Percentiles rank a stretch among this genome's conserved stretches.
These are phyloP conservation scores for Taiozyma sp. DNA, from an alignment of 1,139 yeast genomes.

Conservation along the genomic window DNA sequence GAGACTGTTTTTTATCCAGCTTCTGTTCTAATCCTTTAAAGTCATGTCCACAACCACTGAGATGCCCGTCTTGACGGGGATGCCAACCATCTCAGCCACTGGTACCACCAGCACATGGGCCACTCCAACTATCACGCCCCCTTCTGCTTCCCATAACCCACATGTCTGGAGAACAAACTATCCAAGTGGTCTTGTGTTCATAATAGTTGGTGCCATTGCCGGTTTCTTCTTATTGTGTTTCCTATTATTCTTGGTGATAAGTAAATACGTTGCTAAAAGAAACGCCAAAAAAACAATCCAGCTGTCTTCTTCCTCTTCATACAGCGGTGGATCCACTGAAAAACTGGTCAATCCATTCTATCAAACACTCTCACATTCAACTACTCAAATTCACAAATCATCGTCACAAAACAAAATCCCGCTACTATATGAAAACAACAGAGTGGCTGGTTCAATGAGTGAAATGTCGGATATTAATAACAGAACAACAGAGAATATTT, in stretches of 20 bases:
- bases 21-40: too few relatives aligned
- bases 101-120: slow-evolving; percentile 29
- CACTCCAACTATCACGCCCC: slow-evolving; percentile 60
- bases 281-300: slow-evolving; percentile 14
- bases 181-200: slow-evolving; percentile 75
- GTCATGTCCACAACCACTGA: slow-evolving; percentile 1
- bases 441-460: slow-evolving; percentile 5
- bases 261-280: slow-evolving; percentile 15
- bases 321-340: slow-evolving; percentile 13
- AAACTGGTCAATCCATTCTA: slow-evolving; percentile 10
- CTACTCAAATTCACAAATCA: slow-evolving; percentile 8
- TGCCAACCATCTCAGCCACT: slow-evolving; percentile 26
- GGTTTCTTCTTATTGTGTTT: slow-evolving; percentile 34
- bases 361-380: slow-evolving; percentile 1
- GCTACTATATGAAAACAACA: slow-evolving; percentile 12
- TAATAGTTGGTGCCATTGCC: slow-evolving; percentile 67
- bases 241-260: slow-evolving; percentile 20
- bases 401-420: slow-evolving; percentile 17
- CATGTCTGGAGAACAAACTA: slow-evolving; percentile 43
- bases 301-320: slow-evolving; percentile 10
- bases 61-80: slow-evolving; percentile 1
- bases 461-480: slow-evolving; percentile 8
- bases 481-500: slow-evolving; percentile 7
- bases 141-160: slow-evolving; percentile 56
- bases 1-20: too few relatives aligned